Conservation (phyloP, 805 yeast species). For the Candida endomychidarum region DNA sequence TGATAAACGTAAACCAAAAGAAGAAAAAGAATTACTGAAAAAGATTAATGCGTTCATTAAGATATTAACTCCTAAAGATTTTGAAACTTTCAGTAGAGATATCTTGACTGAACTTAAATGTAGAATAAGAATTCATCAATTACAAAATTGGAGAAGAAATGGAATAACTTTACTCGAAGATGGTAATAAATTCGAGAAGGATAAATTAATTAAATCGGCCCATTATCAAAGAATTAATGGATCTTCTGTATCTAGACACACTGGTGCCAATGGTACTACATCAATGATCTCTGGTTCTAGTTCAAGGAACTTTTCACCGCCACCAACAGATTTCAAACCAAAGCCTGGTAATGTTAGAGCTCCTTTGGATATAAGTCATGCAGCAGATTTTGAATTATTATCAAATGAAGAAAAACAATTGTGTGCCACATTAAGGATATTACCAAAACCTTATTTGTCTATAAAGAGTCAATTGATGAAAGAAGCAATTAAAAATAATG, state of each 20-base stretch:
- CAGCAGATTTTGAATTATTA: conserved; percentile 78
- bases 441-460: conserved; percentile 92
- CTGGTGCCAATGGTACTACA: conserved; percentile 4
- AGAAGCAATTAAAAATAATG: conserved; percentile 83
- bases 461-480: conserved; percentile 87
- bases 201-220: conserved; percentile 66
- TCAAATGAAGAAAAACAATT: conserved; percentile 86
- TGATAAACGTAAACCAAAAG: conserved; percentile 85
- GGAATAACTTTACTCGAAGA: conserved; percentile 84
- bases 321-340: conserved; percentile 43
- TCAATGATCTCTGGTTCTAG: conserved; percentile 6
- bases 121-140: conserved; percentile 78
- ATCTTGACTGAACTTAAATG: conserved; percentile 75
- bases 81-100: conserved; percentile 69
- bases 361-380: conserved; percentile 68
- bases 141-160: conserved; percentile 90
- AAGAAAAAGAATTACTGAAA: conserved; percentile 79
- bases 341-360: conserved; percentile 46
- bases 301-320: conserved; percentile 30
- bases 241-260: conserved; percentile 18
- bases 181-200: conserved; percentile 86
- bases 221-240: conserved; percentile 58
- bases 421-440: conserved; percentile 77
- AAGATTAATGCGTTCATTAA: conserved; percentile 79
- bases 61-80: conserved; percentile 78